Evolutionary conservation across 139 green algal genomes (phyloP).

Genomic region (Chlamydomonas sp.): DNA sequence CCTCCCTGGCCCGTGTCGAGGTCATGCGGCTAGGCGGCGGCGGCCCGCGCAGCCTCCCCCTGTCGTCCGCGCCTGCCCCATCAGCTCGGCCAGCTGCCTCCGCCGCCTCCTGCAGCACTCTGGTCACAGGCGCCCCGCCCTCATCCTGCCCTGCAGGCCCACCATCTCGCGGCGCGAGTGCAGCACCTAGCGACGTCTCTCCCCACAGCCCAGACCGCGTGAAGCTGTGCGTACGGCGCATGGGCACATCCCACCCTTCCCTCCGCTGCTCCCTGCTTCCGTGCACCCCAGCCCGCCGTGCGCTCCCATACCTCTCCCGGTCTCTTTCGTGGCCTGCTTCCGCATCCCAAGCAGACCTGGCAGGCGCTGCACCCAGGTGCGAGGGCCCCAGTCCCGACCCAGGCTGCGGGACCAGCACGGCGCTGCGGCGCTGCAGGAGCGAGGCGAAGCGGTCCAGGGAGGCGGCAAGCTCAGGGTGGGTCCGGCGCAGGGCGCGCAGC

Average conservation of each 20-base stretch:
- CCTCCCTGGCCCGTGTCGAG: too few relatives aligned
- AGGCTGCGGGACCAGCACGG: too few relatives aligned
- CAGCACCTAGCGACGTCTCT: background rate
- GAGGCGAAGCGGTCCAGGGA: slow-evolving; percentile 20
- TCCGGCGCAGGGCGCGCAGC: background rate
- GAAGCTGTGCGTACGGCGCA: background rate
- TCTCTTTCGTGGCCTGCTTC: background rate
- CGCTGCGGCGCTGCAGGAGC: background rate
- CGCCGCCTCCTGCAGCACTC: too few relatives aligned
- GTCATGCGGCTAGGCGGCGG: too few relatives aligned
- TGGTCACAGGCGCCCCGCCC: background rate
- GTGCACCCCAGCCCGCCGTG: background rate
- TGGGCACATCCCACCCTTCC: background rate
- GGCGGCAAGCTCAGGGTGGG: slow-evolving; percentile 4
- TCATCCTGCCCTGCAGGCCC: background rate
- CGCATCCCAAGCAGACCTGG: background rate
- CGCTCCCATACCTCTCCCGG: background rate
- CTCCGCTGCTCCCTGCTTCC: background rate
- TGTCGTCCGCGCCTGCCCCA: too few relatives aligned
- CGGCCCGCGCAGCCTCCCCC: too few relatives aligned
- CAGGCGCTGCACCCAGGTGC: background rate
- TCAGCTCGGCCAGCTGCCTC: too few relatives aligned
- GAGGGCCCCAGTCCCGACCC: too few relatives aligned
- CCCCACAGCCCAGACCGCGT: too few relatives aligned
- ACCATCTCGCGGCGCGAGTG: background rate